phyloP scores from a whole-genome alignment of 768 basidiomycete genomes.

The Podaxis rugospora region DNA sequence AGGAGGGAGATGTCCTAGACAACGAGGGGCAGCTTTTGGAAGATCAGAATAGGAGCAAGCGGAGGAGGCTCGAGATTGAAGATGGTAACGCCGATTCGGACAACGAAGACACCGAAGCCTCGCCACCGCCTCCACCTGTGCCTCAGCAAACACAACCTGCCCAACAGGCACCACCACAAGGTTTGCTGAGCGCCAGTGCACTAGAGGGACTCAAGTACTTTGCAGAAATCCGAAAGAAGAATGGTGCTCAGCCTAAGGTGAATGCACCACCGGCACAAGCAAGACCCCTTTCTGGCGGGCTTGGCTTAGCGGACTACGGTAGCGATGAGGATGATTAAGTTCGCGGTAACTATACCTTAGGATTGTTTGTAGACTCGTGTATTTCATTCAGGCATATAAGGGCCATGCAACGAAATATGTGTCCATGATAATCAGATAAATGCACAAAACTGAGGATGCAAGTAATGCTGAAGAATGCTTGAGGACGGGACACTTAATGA shows the following conservation, averaged over 20 bases:
- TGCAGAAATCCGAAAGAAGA: constrained; percentile 77
- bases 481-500: background rate
- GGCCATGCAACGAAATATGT: background rate
- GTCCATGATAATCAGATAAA: background rate
- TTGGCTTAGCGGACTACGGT: constrained; percentile 73
- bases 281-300: constrained; percentile 26
- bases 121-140: constrained; percentile 15
- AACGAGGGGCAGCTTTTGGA: constrained; percentile 34
- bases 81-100: constrained; percentile 30
- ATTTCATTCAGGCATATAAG: constrained; percentile 14
- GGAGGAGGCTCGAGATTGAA: constrained; percentile 28
- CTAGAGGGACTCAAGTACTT: constrained; percentile 90
- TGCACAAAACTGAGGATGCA: background rate
- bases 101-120: constrained; percentile 25
- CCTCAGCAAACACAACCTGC: constrained; percentile 16
- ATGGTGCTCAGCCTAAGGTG: constrained; percentile 34
- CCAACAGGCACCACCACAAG: constrained; percentile 33
- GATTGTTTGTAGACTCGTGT: constrained; percentile 12
- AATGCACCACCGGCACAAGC: constrained; percentile 29
- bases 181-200: constrained; percentile 82
- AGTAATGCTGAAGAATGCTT: background rate
- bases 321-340: constrained; percentile 58
- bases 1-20: constrained; percentile 64
- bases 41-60: constrained; percentile 26
- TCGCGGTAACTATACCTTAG: background rate